Evolutionary conservation across 2,329 filamentous ascomycete genomes (phyloP).

Genomic region (Pseudopyricularia javanii): DNA sequence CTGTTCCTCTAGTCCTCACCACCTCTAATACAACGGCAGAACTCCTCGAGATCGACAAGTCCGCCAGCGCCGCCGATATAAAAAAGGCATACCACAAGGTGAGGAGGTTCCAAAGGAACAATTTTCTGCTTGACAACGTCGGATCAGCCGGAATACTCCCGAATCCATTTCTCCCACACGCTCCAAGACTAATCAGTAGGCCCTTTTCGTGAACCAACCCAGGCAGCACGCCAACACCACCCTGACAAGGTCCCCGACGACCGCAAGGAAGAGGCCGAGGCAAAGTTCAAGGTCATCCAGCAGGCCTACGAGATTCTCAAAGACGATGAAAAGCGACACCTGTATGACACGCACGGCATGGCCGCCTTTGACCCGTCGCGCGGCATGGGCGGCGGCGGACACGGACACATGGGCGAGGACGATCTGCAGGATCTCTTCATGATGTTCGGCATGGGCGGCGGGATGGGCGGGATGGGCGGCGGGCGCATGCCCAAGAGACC

Average conservation of each 20-base stretch:
- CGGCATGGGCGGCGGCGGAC: slow-evolving; percentile 47
- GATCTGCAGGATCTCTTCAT: slow-evolving; percentile 88
- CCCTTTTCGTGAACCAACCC: slow-evolving; percentile 2
- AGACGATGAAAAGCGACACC: slow-evolving; percentile 83
- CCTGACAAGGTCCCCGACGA: slow-evolving; percentile 91
- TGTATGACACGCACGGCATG: slow-evolving; percentile 95
- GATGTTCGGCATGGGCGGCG: slow-evolving; percentile 59
- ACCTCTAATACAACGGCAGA: slow-evolving; percentile 33
- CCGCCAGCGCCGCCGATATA: slow-evolving; percentile 67
- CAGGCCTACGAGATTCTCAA: slow-evolving; percentile 96
- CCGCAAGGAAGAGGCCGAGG: slow-evolving; percentile 72
- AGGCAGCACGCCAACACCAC: slow-evolving; percentile 81
- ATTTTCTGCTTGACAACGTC: too few species aligned
- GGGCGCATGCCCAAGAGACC: slow-evolving; percentile 51
- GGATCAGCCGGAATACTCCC: background rate
- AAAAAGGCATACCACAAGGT: slow-evolving; percentile 97
- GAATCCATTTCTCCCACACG: too few species aligned
- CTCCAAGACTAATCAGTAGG: slow-evolving; percentile 5
- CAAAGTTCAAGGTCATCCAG: slow-evolving; percentile 83
- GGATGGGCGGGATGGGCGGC: slow-evolving; percentile 50
- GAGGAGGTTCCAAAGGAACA: slow-evolving; percentile 15
- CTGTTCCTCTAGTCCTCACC: slow-evolving; percentile 1
- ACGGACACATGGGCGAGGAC: slow-evolving; percentile 26
- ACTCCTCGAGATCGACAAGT: slow-evolving; percentile 63
- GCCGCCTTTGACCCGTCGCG: slow-evolving; percentile 75